Evolutionary conservation across 805 yeast species (phyloP).

Genomic region (Tetrapisispora phaffii): DNA sequence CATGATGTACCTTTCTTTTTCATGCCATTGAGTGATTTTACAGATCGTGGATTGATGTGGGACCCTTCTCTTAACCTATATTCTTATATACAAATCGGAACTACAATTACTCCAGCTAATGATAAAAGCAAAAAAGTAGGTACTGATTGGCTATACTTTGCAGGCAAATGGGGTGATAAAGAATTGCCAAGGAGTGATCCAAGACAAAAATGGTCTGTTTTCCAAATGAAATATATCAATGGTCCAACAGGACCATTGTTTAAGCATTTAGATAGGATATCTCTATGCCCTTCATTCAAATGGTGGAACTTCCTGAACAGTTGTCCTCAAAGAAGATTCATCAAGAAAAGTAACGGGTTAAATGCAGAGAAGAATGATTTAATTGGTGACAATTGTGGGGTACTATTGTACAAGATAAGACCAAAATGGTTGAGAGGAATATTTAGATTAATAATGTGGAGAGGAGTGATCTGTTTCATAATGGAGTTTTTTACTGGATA

Average conservation of each 20-base stretch:
- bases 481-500: constrained; percentile 37
- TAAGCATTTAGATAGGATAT: constrained; percentile 59
- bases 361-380: constrained; percentile 66
- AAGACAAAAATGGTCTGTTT: constrained; percentile 78
- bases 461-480: constrained; percentile 49
- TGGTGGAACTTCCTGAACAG: constrained; percentile 90
- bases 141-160: constrained; percentile 69
- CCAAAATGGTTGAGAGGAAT: constrained; percentile 43
- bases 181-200: constrained; percentile 57
- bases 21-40: constrained; percentile 80
- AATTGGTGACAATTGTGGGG: constrained; percentile 61
- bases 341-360: constrained; percentile 71
- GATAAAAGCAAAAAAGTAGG: constrained; percentile 23
- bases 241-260: constrained; percentile 89
- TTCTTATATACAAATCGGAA: constrained; percentile 65
- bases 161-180: constrained; percentile 89
- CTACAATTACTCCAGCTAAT: constrained; percentile 32
- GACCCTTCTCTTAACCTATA: constrained; percentile 76
- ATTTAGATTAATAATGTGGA: constrained; percentile 45
- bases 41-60: constrained; percentile 94
- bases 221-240: constrained; percentile 82
- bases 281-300: constrained; percentile 73
- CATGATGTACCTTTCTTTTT: constrained; percentile 79
- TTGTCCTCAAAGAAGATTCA: constrained; percentile 66
- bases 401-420: constrained; percentile 41